Conservation (phyloP, 305 asterid genomes). For the Plantago coronopus region DNA sequence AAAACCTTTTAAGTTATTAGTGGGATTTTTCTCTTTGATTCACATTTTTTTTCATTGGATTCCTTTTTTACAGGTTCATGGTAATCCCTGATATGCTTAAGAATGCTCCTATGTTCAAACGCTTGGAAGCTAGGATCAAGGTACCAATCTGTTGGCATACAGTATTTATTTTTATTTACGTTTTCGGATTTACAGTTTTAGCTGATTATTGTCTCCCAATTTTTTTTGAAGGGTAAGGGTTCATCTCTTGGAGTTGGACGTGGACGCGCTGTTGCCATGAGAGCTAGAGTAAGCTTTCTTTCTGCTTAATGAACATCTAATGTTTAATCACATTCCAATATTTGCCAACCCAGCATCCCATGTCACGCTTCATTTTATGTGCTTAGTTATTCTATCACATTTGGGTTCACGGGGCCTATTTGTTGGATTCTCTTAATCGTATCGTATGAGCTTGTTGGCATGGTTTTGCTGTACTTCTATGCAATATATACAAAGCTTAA, state of each 20-base stretch:
- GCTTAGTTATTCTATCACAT: neutral
- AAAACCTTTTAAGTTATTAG: neutral
- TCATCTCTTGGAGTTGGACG: slow-evolving; percentile 90
- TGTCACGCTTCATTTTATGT: neutral
- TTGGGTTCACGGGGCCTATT: neutral
- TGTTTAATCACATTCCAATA: neutral
- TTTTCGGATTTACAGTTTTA: slow-evolving; percentile 4
- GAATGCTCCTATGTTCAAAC: slow-evolving; percentile 97
- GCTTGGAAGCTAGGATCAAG: slow-evolving; percentile 89
- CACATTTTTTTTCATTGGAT: neutral
- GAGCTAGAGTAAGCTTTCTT: slow-evolving; percentile 67
- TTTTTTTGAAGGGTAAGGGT: slow-evolving; percentile 75
- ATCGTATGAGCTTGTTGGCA: neutral
- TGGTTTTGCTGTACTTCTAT: no score
- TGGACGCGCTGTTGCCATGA: slow-evolving; percentile 94
- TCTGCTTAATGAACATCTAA: slow-evolving; percentile 8
- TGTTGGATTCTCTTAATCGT: neutral
- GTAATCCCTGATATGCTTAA: slow-evolving; percentile 94
- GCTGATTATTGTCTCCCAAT: slow-evolving; percentile 22
- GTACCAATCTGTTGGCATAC: slow-evolving; percentile 29
- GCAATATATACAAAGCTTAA: no score
- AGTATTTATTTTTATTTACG: slow-evolving; percentile 1
- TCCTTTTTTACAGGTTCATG: slow-evolving; percentile 58
- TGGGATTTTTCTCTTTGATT: neutral
- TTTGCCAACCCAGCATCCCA: no score